Percentiles rank a stretch among this genome's conserved stretches.
These are phyloP conservation scores for Amylocystis lapponica DNA, from an alignment of 768 basidiomycete species.

Conservation along the genomic window DNA sequence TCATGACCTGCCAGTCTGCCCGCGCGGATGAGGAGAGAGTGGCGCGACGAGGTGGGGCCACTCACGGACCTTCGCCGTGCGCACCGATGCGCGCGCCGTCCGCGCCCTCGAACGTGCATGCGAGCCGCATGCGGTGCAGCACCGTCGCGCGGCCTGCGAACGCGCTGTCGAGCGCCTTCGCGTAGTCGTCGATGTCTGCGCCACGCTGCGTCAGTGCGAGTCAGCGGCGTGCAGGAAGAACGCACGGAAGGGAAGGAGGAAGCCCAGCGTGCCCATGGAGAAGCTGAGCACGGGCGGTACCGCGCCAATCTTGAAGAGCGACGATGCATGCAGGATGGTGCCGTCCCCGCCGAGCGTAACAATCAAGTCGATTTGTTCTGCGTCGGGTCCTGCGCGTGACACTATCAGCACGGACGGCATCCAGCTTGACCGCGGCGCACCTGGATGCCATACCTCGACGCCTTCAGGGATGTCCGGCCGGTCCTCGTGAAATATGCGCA, in stretches of 20 bases:
- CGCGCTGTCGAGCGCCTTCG: conserved; percentile 72
- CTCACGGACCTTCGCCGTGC: conserved; percentile 49
- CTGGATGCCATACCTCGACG: conserved; percentile 50
- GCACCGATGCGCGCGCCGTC: conserved; percentile 51
- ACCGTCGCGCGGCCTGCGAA: conserved; percentile 77
- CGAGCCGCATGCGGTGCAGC: conserved; percentile 84
- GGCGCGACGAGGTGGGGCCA: not conserved
- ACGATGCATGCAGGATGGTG: conserved; percentile 90
- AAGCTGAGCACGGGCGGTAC: conserved; percentile 91
- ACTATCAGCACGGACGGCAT: not conserved
- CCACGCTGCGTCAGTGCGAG: not conserved
- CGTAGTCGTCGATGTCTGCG: conserved; percentile 84
- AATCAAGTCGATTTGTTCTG: conserved; percentile 74
- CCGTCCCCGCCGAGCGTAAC: conserved; percentile 94
- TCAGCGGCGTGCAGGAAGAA: conserved; percentile 7
- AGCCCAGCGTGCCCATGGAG: conserved; percentile 91
- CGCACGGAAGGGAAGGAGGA: conserved; percentile 91
- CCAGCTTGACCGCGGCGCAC: conserved; percentile 26
- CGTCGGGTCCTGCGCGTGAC: conserved; percentile 32
- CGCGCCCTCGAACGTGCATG: conserved; percentile 69
- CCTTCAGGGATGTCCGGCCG: conserved; percentile 47
- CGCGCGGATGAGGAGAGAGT: not conserved
- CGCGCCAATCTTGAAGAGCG: conserved; percentile 82
- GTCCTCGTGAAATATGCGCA: conserved; percentile 27
- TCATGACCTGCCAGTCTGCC: conserved; percentile 96